Evolutionary conservation across 1,284 basidiomycete genomes (phyloP).

Genomic region (Ganoderma lingzhi): DNA sequence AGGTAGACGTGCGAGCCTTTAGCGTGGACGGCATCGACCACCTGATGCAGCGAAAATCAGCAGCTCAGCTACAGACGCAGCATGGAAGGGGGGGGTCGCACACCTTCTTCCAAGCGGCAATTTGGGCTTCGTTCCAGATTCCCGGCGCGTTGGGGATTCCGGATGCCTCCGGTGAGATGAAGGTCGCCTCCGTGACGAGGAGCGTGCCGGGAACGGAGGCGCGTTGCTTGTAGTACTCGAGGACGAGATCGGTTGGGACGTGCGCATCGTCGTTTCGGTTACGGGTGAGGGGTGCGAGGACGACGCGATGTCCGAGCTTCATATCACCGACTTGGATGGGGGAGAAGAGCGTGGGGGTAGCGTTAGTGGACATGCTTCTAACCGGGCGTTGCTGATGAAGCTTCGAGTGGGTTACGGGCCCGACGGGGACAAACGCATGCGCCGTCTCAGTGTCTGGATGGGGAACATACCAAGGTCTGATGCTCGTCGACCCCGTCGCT

Average conservation of each 20-base stretch:
- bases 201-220: conserved; percentile 53
- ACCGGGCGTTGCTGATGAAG: neutral
- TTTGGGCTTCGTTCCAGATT: conserved; percentile 53
- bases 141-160: conserved; percentile 50
- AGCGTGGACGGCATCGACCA: conserved; percentile 14
- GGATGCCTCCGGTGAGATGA: no score
- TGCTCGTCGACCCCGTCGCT: neutral
- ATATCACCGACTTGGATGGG: conserved; percentile 53
- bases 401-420: neutral
- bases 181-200: no score
- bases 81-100: neutral
- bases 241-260: conserved; percentile 38
- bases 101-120: conserved; percentile 55
- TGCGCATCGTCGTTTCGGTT: conserved; percentile 41
- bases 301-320: conserved; percentile 53
- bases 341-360: conserved; percentile 48
- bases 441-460: neutral
- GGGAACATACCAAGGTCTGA: neutral
- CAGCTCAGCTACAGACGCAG: neutral
- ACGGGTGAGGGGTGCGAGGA: no score
- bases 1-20: conserved; percentile 43
- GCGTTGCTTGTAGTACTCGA: conserved; percentile 58
- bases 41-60: neutral
- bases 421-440: neutral
- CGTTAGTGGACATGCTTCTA: neutral